Conservation (phyloP, 768 basidiomycete genomes). For the Peribolospora kevripleyi region DNA sequence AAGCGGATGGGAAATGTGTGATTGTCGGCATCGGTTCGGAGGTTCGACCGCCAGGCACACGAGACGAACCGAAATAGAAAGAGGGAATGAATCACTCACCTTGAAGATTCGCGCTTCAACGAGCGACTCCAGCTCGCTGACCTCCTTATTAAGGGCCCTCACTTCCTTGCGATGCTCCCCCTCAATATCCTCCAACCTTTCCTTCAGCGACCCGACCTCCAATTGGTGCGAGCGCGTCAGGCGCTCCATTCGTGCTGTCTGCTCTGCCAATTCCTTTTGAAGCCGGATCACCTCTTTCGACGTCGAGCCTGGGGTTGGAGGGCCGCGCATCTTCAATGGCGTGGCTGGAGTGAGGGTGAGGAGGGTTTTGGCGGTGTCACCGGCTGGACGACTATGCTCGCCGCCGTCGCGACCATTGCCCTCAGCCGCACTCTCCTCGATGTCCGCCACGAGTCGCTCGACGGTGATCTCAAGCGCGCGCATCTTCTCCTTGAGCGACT, state of each 20-base stretch:
- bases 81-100: too few species aligned
- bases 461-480: not conserved
- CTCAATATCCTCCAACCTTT: conserved; percentile 12
- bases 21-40: too few species aligned
- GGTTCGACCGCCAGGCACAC: too few species aligned
- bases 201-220: conserved; percentile 24
- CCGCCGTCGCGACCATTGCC: too few species aligned
- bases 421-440: too few species aligned
- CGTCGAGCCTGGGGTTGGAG: not conserved
- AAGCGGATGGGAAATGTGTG: too few species aligned
- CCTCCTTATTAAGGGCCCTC: conserved; percentile 49
- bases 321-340: not conserved
- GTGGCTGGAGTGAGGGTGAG: too few species aligned
- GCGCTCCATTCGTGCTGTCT: conserved; percentile 23
- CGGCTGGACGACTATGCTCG: too few species aligned
- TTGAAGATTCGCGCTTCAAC: conserved; percentile 83
- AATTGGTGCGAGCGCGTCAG: conserved; percentile 30
- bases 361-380: too few species aligned
- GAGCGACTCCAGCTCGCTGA: conserved; percentile 69
- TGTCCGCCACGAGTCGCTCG: too few species aligned
- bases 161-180: conserved; percentile 29
- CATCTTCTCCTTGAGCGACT: conserved; percentile 37
- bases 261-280: conserved; percentile 16
- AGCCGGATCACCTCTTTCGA: not conserved
- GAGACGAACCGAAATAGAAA: too few species aligned